phyloP scores from a whole-genome alignment of 257 asterid genomes.

The Salvia rosmarinus region DNA sequence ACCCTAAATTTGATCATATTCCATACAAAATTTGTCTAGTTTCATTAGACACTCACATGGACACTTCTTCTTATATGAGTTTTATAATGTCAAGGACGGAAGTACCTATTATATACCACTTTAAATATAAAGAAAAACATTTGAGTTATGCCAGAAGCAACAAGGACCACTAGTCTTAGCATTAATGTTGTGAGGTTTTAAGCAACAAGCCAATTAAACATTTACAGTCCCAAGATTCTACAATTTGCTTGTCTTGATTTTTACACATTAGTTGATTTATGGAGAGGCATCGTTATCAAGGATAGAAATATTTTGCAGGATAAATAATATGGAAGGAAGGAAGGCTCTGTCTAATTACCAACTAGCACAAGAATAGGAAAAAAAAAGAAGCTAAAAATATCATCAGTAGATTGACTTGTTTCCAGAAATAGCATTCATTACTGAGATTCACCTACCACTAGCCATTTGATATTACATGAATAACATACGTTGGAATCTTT shows the following conservation, averaged over 20 bases:
- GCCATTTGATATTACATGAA: background rate
- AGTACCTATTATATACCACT: conserved; percentile 8
- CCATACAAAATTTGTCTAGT: conserved; percentile 16
- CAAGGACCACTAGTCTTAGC: background rate
- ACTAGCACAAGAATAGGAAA: background rate
- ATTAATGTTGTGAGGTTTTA: conserved; percentile 12
- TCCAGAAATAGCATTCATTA: background rate
- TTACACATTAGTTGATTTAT: background rate
- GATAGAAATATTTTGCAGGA: background rate
- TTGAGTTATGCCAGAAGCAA: background rate
- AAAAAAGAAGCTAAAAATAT: background rate
- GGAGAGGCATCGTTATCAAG: background rate
- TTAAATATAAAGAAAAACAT: conserved; percentile 2
- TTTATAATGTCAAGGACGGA: background rate
- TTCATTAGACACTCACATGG: conserved; percentile 16
- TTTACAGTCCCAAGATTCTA: background rate
- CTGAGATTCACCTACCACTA: background rate
- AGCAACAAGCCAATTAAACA: conserved; percentile 13
- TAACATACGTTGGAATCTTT: background rate
- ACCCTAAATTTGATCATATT: background rate
- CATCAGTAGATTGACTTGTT: conserved; percentile 7
- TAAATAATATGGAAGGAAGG: background rate
- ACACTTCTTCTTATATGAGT: conserved; percentile 11
- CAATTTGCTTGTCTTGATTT: conserved; percentile 16
- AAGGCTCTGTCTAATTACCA: background rate